Evolutionary conservation across 202 grass and related monocot species (phyloP), one percentile per base, ranked within the genome.

Genomic region (Miscanthus sacchariflorus): DNA sequence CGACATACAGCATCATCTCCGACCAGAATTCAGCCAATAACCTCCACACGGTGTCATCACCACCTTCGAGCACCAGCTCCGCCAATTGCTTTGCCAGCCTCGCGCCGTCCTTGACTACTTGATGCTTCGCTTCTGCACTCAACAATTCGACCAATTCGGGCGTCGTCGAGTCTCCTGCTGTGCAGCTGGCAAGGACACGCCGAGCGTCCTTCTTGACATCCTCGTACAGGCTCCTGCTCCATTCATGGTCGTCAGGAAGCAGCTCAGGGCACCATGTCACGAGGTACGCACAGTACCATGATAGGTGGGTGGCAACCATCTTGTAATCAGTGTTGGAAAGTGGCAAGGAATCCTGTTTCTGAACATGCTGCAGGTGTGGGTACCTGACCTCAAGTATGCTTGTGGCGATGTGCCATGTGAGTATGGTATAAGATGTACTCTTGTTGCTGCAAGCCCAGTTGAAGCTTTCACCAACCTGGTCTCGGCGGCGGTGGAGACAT

Each of bases 291-390:
- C 75, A 78, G 18, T 78, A 78, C 30, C 9, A 3, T 59, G 75
- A 78, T 17, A 78, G 48, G 27, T 59, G 1, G 35, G 23, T 78
- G 30, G 75, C 75, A 21, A 24, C 33, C 8, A 59, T 78, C 50
- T 38, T 78, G 0, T 38, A 15, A 1, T 39, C 49, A 38, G n/a
- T 25, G n/a, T 33, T 19, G 5, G 24, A 33, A 59, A 72, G 15
- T 8, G 13, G 2, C 2, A 0, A 0, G 2, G 25, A 19, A 7
- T 0, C 7, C 0, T 54, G 74, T 21, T 4, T 0, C 0, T 33
- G 5, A 14, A 4, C 11, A 12, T 24, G 0, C 0, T 6, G 4
- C 18, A 64, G n/a, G 50, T 61, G 0, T 5, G 48, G 48, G 75
- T 59, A 35, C 17, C 50, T 78, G 13, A 78, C 15, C 50, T 78